Conservation (phyloP, 768 basidiomycete species). For the Tulasnella sp. region DNA sequence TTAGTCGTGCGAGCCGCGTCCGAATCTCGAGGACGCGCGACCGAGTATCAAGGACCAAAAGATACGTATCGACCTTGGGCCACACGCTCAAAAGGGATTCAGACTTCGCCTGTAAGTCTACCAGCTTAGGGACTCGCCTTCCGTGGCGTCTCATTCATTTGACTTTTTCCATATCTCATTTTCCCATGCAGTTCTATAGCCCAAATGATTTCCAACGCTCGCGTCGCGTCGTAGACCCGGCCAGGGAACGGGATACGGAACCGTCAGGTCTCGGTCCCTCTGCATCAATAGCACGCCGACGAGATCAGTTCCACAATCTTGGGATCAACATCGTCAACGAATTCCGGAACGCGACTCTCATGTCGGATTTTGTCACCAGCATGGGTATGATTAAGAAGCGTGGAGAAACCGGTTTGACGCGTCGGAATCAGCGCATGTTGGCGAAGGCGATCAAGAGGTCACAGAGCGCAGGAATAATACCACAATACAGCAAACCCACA, state of each 20-base stretch:
- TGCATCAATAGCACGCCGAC: slow-evolving; percentile 39
- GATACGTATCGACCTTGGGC: not conserved
- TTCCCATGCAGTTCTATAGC: slow-evolving; percentile 14
- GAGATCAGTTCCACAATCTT: slow-evolving; percentile 63
- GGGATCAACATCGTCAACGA: slow-evolving; percentile 65
- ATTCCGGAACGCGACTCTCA: slow-evolving; percentile 46
- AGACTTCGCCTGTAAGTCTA: not conserved
- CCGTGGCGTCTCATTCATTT: not conserved
- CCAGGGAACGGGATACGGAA: slow-evolving; percentile 18
- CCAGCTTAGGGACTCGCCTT: not conserved
- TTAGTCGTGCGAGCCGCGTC: too few species aligned
- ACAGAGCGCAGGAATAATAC: slow-evolving; percentile 84
- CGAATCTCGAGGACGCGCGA: not conserved
- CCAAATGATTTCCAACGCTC: slow-evolving; percentile 15
- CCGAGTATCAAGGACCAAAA: not conserved
- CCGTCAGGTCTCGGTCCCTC: slow-evolving; percentile 46
- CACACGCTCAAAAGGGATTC: not conserved
- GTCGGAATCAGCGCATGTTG: slow-evolving; percentile 64
- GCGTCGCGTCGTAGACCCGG: slow-evolving; percentile 4
- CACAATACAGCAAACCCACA: slow-evolving; percentile 25
- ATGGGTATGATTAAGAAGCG: slow-evolving; percentile 78
- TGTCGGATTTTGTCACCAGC: slow-evolving; percentile 50
- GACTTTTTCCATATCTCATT: not conserved
- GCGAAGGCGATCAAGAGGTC: slow-evolving; percentile 82
- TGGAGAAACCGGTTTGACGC: slow-evolving; percentile 57